A percentile compares a stretch with the other conserved stretches of the same genome.
Conservation (phyloP, 2,329 filamentous ascomycete genomes). For the Aspergillus pseudoviridinutans region DNA sequence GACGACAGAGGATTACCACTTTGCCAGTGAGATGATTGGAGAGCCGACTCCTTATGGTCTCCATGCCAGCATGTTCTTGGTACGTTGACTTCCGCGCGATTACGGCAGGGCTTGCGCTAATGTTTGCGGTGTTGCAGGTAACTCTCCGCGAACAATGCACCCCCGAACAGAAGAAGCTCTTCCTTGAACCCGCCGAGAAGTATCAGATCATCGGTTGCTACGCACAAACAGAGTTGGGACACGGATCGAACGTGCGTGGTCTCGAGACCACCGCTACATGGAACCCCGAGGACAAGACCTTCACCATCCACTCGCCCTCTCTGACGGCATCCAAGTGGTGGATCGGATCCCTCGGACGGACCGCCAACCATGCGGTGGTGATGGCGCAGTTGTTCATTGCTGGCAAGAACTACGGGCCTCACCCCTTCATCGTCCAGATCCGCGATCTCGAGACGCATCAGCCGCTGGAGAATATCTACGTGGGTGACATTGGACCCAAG, state of each 20-base stretch:
- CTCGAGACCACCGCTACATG: constrained; percentile 70
- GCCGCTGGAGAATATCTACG: constrained; percentile 64
- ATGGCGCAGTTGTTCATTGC: constrained; percentile 71
- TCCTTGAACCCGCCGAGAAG: constrained; percentile 63
- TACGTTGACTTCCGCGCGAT: constrained; percentile 29
- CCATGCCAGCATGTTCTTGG: constrained; percentile 67
- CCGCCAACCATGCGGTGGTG: constrained; percentile 72
- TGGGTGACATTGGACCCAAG: constrained; percentile 78
- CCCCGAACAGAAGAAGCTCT: constrained; percentile 68
- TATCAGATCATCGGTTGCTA: constrained; percentile 77
- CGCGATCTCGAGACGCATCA: constrained; percentile 66
- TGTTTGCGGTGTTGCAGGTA: constrained; percentile 40
- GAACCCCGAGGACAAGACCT: constrained; percentile 70
- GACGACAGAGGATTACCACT: constrained; percentile 59
- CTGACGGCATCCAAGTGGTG: constrained; percentile 80
- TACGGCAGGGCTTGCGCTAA: constrained; percentile 7
- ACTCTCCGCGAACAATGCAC: constrained; percentile 69
- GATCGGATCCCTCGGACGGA: constrained; percentile 73
- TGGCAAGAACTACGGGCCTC: constrained; percentile 67
- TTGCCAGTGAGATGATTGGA: constrained; percentile 65
- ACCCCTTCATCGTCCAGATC: constrained; percentile 75
- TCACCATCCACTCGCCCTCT: constrained; percentile 68
- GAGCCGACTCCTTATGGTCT: constrained; percentile 72
- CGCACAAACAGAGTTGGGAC: constrained; percentile 75
- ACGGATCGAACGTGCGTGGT: constrained; percentile 72